Evolutionary conservation across 1,139 yeast genomes (phyloP).

Genomic region (Yamadazyma atlantica): DNA sequence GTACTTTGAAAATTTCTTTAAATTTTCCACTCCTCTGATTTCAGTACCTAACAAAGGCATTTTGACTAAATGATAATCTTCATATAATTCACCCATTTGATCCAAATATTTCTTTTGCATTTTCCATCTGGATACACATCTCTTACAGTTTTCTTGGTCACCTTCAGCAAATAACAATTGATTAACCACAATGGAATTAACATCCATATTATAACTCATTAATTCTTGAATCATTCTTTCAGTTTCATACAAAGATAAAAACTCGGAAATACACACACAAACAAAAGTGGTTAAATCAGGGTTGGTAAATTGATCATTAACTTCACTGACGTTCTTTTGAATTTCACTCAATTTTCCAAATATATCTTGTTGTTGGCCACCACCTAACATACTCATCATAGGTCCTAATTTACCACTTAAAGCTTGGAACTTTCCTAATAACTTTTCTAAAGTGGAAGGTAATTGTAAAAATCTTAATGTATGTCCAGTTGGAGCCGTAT

Average conservation of each 20-base stretch:
- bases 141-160: slow-evolving; percentile 63
- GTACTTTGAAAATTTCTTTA: slow-evolving; percentile 72
- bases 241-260: slow-evolving; percentile 90
- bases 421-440: slow-evolving; percentile 83
- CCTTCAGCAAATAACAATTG: slow-evolving; percentile 86
- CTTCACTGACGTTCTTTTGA: slow-evolving; percentile 80
- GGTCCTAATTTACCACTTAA: slow-evolving; percentile 89
- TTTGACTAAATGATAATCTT: slow-evolving; percentile 91
- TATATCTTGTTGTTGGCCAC: slow-evolving; percentile 73
- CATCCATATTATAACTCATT: slow-evolving; percentile 92
- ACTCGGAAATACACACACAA: slow-evolving; percentile 96
- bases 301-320: slow-evolving; percentile 90
- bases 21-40: slow-evolving; percentile 85
- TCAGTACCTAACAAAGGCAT: slow-evolving; percentile 94
- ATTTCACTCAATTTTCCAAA: slow-evolving; percentile 80
- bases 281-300: slow-evolving; percentile 96
- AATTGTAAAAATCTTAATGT: slow-evolving; percentile 91
- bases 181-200: slow-evolving; percentile 91
- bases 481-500: slow-evolving; percentile 98
- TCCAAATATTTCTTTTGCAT: slow-evolving; percentile 94
- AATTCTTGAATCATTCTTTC: slow-evolving; percentile 97
- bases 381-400: slow-evolving; percentile 74
- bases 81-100: slow-evolving; percentile 91
- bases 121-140: slow-evolving; percentile 91
- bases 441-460: slow-evolving; percentile 86